Evolutionary conservation across 495 filamentous ascomycete genomes (phyloP).

Genomic region (Penicillium arizonense): DNA sequence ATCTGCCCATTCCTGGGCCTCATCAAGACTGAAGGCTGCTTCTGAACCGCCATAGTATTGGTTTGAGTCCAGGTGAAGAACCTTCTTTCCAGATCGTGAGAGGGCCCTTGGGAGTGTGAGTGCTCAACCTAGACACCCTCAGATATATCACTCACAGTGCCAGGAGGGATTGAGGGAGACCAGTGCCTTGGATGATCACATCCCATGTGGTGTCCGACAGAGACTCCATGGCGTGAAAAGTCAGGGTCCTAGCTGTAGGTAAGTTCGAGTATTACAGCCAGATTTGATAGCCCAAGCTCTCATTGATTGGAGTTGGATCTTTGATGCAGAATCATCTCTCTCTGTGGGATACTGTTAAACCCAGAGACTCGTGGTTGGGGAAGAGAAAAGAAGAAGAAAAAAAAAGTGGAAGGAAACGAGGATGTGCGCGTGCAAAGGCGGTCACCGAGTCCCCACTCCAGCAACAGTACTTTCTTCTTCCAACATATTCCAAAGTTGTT

Average conservation of each 20-base stretch:
- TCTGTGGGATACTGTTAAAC: background rate
- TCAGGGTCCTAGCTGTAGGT: slow-evolving; percentile 21
- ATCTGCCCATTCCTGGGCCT: slow-evolving; percentile 72
- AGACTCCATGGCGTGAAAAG: slow-evolving; percentile 64
- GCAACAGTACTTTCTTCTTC: background rate
- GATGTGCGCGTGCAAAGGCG: slow-evolving; percentile 6
- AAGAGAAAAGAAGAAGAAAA: slow-evolving; percentile 1
- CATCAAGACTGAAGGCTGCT: slow-evolving; percentile 83
- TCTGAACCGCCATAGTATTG: slow-evolving; percentile 84
- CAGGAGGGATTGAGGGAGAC: slow-evolving; percentile 83
- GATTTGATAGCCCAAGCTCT: slow-evolving; percentile 21
- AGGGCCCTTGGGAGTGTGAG: slow-evolving; percentile 70
- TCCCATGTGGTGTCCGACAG: slow-evolving; percentile 84
- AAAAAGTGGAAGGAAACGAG: slow-evolving; percentile 11
- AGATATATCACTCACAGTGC: slow-evolving; percentile 69
- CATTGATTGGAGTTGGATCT: slow-evolving; percentile 27
- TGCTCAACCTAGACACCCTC: slow-evolving; percentile 43
- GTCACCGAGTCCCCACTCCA: slow-evolving; percentile 7
- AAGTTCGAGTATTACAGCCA: slow-evolving; percentile 25
- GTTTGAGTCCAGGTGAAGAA: slow-evolving; percentile 87
- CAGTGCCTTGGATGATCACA: slow-evolving; percentile 86
- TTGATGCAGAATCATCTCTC: slow-evolving; percentile 8
- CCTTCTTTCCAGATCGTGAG: slow-evolving; percentile 85
- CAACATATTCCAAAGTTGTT: too few species aligned
- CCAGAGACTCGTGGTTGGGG: background rate